Evolutionary conservation across 805 yeast genomes (phyloP).

Genomic region (Cyberlindnera subsufficiens): DNA sequence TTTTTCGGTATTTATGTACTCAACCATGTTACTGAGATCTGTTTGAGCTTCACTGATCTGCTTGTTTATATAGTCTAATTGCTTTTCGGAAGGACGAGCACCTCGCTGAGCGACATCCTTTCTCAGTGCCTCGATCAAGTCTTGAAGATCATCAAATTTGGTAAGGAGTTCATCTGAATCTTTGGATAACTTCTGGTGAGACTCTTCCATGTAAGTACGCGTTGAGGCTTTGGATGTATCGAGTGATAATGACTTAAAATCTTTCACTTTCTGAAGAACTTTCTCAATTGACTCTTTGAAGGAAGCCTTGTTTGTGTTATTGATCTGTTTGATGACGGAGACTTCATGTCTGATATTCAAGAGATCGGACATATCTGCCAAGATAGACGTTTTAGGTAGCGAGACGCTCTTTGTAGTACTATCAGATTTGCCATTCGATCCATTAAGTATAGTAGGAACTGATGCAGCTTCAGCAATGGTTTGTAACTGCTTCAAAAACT

Average conservation of each 20-base stretch:
- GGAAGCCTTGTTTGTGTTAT: constrained; percentile 34
- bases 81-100: constrained; percentile 71
- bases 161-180: constrained; percentile 73
- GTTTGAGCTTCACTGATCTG: constrained; percentile 57
- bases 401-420: background rate
- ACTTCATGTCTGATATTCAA: constrained; percentile 52
- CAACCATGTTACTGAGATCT: constrained; percentile 48
- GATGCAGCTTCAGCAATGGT: constrained; percentile 6
- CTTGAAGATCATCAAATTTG: constrained; percentile 86
- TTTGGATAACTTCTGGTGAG: constrained; percentile 65
- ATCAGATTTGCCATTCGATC: background rate
- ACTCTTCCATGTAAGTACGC: constrained; percentile 64
- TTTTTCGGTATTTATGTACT: constrained; percentile 62
- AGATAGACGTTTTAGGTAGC: background rate
- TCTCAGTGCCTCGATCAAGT: constrained; percentile 79
- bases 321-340: constrained; percentile 52
- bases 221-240: constrained; percentile 29
- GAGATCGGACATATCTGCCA: constrained; percentile 19
- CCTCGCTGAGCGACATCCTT: constrained; percentile 92
- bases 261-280: constrained; percentile 39
- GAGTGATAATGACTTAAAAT: constrained; percentile 45
- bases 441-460: background rate
- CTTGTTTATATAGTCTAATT: constrained; percentile 56
- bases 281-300: constrained; percentile 38
- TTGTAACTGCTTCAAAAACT: constrained; percentile 15